Conservation (phyloP, 2,329 filamentous ascomycete genomes). For the Anisogramma anomala region DNA sequence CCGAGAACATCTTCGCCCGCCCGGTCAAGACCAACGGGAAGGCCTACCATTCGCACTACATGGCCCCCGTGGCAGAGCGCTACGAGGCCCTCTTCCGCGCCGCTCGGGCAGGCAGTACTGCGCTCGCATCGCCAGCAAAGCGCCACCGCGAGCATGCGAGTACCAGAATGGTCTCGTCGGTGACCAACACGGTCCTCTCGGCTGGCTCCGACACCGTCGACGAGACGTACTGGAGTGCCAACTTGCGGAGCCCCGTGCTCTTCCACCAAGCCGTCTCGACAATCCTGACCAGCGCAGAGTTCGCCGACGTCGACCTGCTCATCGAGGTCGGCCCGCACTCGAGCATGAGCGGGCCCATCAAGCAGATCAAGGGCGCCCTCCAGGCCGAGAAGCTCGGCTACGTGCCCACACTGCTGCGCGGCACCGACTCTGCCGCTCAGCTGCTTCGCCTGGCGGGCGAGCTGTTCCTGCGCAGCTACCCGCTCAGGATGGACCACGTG, state of each 20-base stretch:
- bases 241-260: slow-evolving; percentile 17
- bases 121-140: neutral
- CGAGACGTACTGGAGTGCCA: slow-evolving; percentile 17
- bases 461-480: slow-evolving; percentile 4
- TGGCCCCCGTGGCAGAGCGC: slow-evolving; percentile 16
- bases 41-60: slow-evolving; percentile 31
- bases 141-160: neutral
- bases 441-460: slow-evolving; percentile 3
- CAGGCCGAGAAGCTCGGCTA: neutral
- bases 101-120: no score
- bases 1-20: slow-evolving; percentile 20
- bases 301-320: slow-evolving; percentile 8
- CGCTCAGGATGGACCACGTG: neutral
- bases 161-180: slow-evolving; percentile 7
- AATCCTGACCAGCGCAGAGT: neutral
- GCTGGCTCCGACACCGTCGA: neutral
- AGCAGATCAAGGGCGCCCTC: slow-evolving; percentile 20
- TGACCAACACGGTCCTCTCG: slow-evolving; percentile 3
- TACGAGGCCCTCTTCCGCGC: slow-evolving; percentile 2
- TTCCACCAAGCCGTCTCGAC: slow-evolving; percentile 17
- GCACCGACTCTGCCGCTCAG: neutral
- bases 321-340: slow-evolving; percentile 29
- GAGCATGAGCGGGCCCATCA: slow-evolving; percentile 28
- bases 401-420: neutral
- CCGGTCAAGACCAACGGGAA: slow-evolving; percentile 24